Evolutionary conservation across 2,329 filamentous ascomycete genomes (phyloP).

Genomic region (Remersonia thermophila): DNA sequence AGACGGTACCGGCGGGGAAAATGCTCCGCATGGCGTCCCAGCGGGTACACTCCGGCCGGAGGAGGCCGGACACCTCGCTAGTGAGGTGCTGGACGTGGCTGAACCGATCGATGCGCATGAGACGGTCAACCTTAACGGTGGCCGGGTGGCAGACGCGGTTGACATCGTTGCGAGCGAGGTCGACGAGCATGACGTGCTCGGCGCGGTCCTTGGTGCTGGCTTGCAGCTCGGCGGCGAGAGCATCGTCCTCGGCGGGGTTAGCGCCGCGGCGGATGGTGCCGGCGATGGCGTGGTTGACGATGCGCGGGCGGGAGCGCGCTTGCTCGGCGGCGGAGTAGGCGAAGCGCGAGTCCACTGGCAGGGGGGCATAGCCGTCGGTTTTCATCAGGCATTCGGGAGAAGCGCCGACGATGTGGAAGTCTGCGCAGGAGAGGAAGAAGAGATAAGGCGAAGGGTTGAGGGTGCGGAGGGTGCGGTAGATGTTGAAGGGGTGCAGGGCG

Average conservation of each 20-base stretch:
- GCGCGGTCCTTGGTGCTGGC: slow-evolving; percentile 81
- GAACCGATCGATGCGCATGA: slow-evolving; percentile 87
- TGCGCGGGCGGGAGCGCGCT: slow-evolving; percentile 31
- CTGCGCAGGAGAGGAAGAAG: slow-evolving; percentile 84
- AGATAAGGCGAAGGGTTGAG: slow-evolving; percentile 96
- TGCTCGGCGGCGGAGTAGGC: slow-evolving; percentile 11
- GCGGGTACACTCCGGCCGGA: slow-evolving; percentile 70
- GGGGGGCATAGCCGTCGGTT: slow-evolving; percentile 52
- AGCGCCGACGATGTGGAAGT: slow-evolving; percentile 91
- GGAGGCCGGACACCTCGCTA: slow-evolving; percentile 85
- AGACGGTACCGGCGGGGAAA: slow-evolving; percentile 93
- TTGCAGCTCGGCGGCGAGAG: slow-evolving; percentile 63
- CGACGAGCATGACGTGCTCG: slow-evolving; percentile 81
- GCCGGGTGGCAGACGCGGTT: slow-evolving; percentile 35
- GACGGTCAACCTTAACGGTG: slow-evolving; percentile 31
- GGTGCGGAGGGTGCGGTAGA: slow-evolving; percentile 91
- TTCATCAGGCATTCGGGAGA: slow-evolving; percentile 93
- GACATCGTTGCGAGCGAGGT: slow-evolving; percentile 25
- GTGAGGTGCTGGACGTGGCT: slow-evolving; percentile 96
- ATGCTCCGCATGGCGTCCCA: slow-evolving; percentile 95
- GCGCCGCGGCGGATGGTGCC: slow-evolving; percentile 84
- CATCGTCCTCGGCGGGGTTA: slow-evolving; percentile 68
- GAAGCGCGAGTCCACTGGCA: slow-evolving; percentile 15
- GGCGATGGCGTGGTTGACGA: slow-evolving; percentile 94
- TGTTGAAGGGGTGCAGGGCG: slow-evolving; percentile 88